phyloP scores from a whole-genome alignment of 1,284 basidiomycete species.

The Ceratobasidium theobromae region DNA sequence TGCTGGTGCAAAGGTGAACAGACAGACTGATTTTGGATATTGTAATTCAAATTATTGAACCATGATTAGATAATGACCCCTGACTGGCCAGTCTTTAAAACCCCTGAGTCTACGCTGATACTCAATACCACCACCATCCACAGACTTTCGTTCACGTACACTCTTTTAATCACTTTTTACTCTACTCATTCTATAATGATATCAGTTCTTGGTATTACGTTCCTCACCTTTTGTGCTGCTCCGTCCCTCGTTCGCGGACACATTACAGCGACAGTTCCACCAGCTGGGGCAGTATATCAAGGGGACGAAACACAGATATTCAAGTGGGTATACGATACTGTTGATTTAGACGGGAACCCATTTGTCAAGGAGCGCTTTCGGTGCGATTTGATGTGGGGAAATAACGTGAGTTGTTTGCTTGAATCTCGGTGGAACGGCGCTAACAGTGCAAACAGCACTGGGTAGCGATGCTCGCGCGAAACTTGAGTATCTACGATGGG shows the following conservation, averaged over 20 bases:
- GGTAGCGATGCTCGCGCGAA: slow-evolving; percentile 3
- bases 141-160: not conserved
- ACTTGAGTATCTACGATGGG: not conserved
- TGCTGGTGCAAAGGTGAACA: not conserved
- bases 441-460: not conserved
- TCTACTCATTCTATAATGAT: not conserved
- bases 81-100: no score
- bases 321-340: not conserved
- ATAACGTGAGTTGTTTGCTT: not conserved
- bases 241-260: not conserved
- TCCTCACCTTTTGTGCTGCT: not conserved
- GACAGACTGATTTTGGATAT: no score
- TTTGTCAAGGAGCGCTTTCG: not conserved
- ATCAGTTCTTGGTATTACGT: not conserved
- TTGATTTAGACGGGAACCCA: not conserved
- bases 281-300: not conserved
- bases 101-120: slow-evolving; percentile 8
- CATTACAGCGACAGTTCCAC: slow-evolving; percentile 2
- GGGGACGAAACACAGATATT: not conserved
- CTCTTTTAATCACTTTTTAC: slow-evolving; percentile 8
- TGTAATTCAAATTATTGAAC: not conserved
- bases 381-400: slow-evolving; percentile 25
- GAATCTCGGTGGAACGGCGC: not conserved
- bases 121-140: not conserved
- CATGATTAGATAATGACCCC: not conserved